phyloP scores from a whole-genome alignment of 306 rosid species.

The Acmispon strigosus region DNA sequence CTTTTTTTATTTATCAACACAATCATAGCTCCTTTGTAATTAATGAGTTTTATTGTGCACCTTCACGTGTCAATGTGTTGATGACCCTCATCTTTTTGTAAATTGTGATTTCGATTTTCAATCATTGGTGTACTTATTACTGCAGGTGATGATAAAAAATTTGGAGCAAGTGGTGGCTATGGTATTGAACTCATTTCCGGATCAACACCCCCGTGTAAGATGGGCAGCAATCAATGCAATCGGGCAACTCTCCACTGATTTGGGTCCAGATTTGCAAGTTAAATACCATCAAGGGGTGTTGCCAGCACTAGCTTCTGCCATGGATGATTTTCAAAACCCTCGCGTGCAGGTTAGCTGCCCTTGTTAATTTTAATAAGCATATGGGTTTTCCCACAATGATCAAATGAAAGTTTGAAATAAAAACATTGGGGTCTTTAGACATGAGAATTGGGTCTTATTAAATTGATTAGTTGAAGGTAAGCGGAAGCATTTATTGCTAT shows the following conservation, averaged over 20 bases:
- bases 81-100: neutral
- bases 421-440: neutral
- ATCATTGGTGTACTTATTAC: neutral
- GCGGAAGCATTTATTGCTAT: neutral
- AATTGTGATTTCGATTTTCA: neutral
- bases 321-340: constrained; percentile 98
- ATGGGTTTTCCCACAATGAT: neutral
- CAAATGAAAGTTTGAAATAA: neutral
- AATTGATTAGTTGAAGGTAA: neutral
- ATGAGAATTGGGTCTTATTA: neutral
- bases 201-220: constrained; percentile 96
- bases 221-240: constrained; percentile 99
- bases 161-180: constrained; percentile 98
- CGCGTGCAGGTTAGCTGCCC: constrained; percentile 73
- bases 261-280: constrained; percentile 96
- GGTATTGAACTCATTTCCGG: constrained; percentile 88
- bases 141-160: constrained; percentile 84
- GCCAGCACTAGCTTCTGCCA: constrained; percentile 83
- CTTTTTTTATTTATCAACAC: neutral
- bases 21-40: neutral
- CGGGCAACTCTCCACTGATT: constrained; percentile 92
- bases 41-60: neutral
- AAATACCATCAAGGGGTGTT: constrained; percentile 79
- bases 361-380: neutral
- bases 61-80: neutral